Conservation (phyloP, 345 rosid genomes). For the Populus tremula region DNA sequence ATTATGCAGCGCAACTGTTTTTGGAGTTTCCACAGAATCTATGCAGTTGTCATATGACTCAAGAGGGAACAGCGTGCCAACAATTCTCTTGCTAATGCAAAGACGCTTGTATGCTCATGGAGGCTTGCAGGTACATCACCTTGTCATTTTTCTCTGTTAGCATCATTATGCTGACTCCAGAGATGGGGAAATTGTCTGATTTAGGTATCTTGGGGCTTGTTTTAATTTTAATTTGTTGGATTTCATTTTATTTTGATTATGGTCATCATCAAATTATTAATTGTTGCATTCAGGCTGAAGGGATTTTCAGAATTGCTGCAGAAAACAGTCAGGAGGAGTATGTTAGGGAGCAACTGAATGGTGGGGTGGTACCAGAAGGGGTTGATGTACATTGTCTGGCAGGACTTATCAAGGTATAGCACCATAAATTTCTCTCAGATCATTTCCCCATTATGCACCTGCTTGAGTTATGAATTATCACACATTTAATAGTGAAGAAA, state of each 20-base stretch:
- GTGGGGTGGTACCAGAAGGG: slow-evolving; percentile 33
- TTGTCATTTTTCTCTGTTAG: slow-evolving; percentile 4
- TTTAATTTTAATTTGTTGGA: neutral
- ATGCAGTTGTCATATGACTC: slow-evolving; percentile 38
- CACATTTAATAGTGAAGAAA: neutral
- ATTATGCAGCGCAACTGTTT: slow-evolving; percentile 32
- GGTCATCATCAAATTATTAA: neutral
- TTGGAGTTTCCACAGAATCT: slow-evolving; percentile 40
- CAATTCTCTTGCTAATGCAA: slow-evolving; percentile 35
- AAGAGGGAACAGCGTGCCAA: slow-evolving; percentile 35
- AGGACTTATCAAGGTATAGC: slow-evolving; percentile 34
- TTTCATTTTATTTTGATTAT: neutral
- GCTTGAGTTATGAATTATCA: neutral
- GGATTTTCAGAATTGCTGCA: slow-evolving; percentile 34
- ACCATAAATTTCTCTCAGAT: neutral
- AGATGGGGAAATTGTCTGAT: neutral
- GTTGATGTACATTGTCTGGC: slow-evolving; percentile 35
- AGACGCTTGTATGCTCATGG: slow-evolving; percentile 27
- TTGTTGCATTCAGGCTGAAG: slow-evolving; percentile 30
- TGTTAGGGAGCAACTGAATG: slow-evolving; percentile 34
- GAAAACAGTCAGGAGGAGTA: slow-evolving; percentile 36
- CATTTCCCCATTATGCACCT: neutral
- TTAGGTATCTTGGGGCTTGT: neutral
- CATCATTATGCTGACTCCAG: neutral
- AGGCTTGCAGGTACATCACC: slow-evolving; percentile 28